Conservation (phyloP, 1,284 basidiomycete species). For the Austroboletus olivaceoglutinosus region DNA sequence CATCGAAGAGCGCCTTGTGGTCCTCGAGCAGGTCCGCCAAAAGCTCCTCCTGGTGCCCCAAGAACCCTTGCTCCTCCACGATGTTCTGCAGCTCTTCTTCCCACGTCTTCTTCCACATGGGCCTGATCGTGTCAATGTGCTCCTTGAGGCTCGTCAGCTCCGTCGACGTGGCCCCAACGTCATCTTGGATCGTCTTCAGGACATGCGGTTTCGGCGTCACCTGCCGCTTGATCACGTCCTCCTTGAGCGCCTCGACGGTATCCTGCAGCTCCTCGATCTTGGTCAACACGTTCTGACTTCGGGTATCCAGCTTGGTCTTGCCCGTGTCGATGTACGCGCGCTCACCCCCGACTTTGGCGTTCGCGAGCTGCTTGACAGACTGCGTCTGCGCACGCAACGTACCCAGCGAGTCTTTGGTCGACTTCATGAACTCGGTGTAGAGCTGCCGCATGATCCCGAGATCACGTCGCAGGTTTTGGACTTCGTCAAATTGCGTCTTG, state of each 20-base stretch:
- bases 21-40: slow-evolving; percentile 88
- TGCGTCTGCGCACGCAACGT: slow-evolving; percentile 81
- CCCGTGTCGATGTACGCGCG: slow-evolving; percentile 89
- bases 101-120: slow-evolving; percentile 99
- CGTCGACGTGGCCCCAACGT: slow-evolving; percentile 66
- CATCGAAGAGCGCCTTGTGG: slow-evolving; percentile 81
- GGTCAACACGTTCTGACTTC: slow-evolving; percentile 88
- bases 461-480: slow-evolving; percentile 90
- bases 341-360: slow-evolving; percentile 79
- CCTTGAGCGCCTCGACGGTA: slow-evolving; percentile 85
- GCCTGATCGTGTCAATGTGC: slow-evolving; percentile 88
- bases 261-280: slow-evolving; percentile 94
- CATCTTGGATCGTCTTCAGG: slow-evolving; percentile 72
- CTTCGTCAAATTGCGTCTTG: slow-evolving; percentile 90
- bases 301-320: slow-evolving; percentile 84
- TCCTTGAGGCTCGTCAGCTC: slow-evolving; percentile 80
- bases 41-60: slow-evolving; percentile 90
- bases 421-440: slow-evolving; percentile 89
- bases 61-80: slow-evolving; percentile 95
- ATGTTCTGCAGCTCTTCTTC: slow-evolving; percentile 95
- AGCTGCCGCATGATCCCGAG: slow-evolving; percentile 92
- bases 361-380: slow-evolving; percentile 83
- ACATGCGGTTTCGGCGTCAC: slow-evolving; percentile 78
- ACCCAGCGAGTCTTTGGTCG: slow-evolving; percentile 83
- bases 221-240: slow-evolving; percentile 89